Conservation (phyloP, 345 rosid genomes). For the Nephelium lappaceum region DNA sequence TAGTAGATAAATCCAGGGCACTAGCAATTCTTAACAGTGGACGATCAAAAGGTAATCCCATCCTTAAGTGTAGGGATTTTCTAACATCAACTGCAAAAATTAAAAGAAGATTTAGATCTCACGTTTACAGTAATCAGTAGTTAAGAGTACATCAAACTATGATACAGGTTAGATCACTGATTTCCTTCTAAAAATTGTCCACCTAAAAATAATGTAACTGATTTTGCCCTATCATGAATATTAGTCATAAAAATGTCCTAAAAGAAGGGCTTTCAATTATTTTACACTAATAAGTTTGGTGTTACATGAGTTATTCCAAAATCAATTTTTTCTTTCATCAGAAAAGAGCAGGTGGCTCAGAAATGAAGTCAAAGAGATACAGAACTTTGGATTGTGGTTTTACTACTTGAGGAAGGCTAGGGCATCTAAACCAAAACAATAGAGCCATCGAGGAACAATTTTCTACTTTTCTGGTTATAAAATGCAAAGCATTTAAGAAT, state of each 20-base stretch:
- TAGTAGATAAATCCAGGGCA: constrained; percentile 56
- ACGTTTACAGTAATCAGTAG: background rate
- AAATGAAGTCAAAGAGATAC: background rate
- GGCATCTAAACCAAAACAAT: background rate
- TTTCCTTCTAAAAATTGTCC: constrained; percentile 10
- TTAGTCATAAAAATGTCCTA: background rate
- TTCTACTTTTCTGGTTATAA: background rate
- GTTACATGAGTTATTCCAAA: background rate
- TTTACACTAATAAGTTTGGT: background rate
- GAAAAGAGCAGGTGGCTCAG: background rate
- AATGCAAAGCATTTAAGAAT: background rate
- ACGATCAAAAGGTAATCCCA: constrained; percentile 83
- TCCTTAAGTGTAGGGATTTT: constrained; percentile 70
- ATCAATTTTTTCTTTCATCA: background rate
- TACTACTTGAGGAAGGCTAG: background rate
- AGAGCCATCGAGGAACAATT: background rate
- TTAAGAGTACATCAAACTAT: constrained; percentile 8
- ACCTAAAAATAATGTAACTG: background rate
- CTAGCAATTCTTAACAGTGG: constrained; percentile 87
- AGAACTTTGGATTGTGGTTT: background rate
- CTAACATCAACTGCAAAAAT: constrained; percentile 69
- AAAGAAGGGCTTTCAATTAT: background rate
- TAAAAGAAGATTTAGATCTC: constrained; percentile 6
- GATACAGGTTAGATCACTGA: background rate
- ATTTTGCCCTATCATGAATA: background rate